Conservation (phyloP, 2,329 filamentous ascomycete species). For the Arthroderma sp. region DNA sequence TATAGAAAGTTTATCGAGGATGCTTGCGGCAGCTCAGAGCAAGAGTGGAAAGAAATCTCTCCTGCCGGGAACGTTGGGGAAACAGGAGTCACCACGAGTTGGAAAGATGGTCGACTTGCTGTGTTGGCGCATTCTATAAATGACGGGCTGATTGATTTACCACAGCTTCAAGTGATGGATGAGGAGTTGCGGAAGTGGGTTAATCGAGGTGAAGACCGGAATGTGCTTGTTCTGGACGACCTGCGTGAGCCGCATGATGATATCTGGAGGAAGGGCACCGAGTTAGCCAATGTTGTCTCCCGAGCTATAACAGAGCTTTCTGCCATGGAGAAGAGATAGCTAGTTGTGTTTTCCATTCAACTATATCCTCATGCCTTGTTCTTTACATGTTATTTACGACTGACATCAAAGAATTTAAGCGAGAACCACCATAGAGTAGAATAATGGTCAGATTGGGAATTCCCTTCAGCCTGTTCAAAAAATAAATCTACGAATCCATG, state of each 20-base stretch:
- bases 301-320: slow-evolving; percentile 19
- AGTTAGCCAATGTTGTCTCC: slow-evolving; percentile 26
- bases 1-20: slow-evolving; percentile 30
- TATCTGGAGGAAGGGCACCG: slow-evolving; percentile 28
- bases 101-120: slow-evolving; percentile 22
- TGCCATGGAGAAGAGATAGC: slow-evolving; percentile 9
- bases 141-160: slow-evolving; percentile 29
- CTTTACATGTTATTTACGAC: too few relatives aligned
- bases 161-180: slow-evolving; percentile 33
- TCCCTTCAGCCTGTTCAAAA: too few relatives aligned
- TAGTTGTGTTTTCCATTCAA: too few relatives aligned
- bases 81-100: slow-evolving; percentile 19
- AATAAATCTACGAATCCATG: too few relatives aligned
- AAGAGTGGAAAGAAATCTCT: slow-evolving; percentile 27
- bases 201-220: slow-evolving; percentile 25
- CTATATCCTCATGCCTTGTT: too few relatives aligned
- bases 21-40: slow-evolving; percentile 29
- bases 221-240: slow-evolving; percentile 26
- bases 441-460: too few relatives aligned
- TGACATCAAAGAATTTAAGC: too few relatives aligned
- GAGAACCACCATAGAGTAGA: too few relatives aligned
- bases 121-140: slow-evolving; percentile 30
- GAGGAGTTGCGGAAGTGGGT: slow-evolving; percentile 39
- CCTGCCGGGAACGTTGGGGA: slow-evolving; percentile 12
- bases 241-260: slow-evolving; percentile 30